Evolutionary conservation across 1,139 yeast genomes (phyloP).

Genomic region (Suhomyces bokatorum): DNA sequence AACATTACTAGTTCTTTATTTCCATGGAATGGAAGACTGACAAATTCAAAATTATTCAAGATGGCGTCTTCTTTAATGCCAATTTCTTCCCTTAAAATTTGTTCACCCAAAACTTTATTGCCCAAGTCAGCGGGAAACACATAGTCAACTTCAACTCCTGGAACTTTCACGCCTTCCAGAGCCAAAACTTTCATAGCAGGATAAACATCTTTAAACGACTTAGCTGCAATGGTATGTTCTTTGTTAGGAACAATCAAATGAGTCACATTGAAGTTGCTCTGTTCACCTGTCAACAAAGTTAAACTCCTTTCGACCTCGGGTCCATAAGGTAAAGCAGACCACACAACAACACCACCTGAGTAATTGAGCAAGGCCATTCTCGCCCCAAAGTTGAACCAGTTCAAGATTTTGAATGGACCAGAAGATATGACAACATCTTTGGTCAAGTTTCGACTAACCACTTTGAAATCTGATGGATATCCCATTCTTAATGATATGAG

Average conservation of each 20-base stretch:
- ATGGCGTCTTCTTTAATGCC: slow-evolving; percentile 22
- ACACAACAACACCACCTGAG: slow-evolving; percentile 46
- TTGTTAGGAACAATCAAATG: slow-evolving; percentile 53
- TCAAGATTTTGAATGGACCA: slow-evolving; percentile 43
- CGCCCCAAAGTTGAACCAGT: slow-evolving; percentile 55
- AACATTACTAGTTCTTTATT: slow-evolving; percentile 26
- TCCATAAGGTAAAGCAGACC: slow-evolving; percentile 66
- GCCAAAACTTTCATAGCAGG: slow-evolving; percentile 55
- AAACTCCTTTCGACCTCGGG: slow-evolving; percentile 43
- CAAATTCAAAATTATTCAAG: slow-evolving; percentile 26
- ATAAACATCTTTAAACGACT: slow-evolving; percentile 47
- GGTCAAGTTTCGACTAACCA: slow-evolving; percentile 45
- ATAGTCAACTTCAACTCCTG: slow-evolving; percentile 31
- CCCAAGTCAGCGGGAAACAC: slow-evolving; percentile 29
- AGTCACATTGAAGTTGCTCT: slow-evolving; percentile 32
- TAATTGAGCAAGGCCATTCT: slow-evolving; percentile 56
- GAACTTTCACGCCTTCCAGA: slow-evolving; percentile 35
- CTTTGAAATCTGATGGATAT: slow-evolving; percentile 39
- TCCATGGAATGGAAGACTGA: slow-evolving; percentile 24
- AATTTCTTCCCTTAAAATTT: slow-evolving; percentile 23
- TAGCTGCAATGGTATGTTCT: slow-evolving; percentile 60
- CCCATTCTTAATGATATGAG: slow-evolving; percentile 18
- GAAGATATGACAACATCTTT: slow-evolving; percentile 52
- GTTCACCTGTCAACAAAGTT: slow-evolving; percentile 31
- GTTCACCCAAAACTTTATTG: slow-evolving; percentile 27